Base-by-base conservation (phyloP, 495 filamentous ascomycete genomes). In the Xylaria palmicola region DNA sequence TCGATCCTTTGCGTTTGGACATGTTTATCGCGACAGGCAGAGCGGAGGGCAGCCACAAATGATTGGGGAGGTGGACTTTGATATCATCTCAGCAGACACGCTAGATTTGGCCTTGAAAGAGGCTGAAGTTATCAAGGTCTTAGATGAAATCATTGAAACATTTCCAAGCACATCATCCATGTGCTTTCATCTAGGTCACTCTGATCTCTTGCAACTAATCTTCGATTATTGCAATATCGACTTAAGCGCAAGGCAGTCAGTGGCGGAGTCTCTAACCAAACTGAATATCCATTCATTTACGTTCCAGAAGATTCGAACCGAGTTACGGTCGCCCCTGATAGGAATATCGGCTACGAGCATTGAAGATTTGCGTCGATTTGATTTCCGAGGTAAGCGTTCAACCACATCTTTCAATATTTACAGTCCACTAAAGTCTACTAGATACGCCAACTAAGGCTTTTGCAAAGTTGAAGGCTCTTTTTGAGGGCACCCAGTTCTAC, bases 161-260 rank as follows among this genome's bases (percentile, higher is more conserved):
- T 93, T 97, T 64, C 93, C 92, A 6, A 86, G 85, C 41, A 77
- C 92, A 30, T 78, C 83, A 4, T 81, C 85, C 9, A 92, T 97
- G 83, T 96, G 92, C 71, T 97, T 96, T 71, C 86, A 97, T 65
- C 75, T 98, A 47, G 95, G 96, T 54, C 94, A 98, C 71, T 90
- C 91, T 0, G 86, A 90, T 68, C 78, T 98, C 15, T 77, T 98
- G 20, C 84, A 91, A 44, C 73, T 90, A 20, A 88, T 98, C 48
- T 88, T 98, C 75, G 91, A 95, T 24, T 92, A 89, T 63, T 97
- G 92, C 63, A 82, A 89, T 45, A 89, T 98, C 22, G 86, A 86
- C 26, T 63, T 79, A 32, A 78, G 84, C 6, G 86, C 90, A 45
- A 83, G 90, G 29, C 81, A 87, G 13, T 75, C 81, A 10, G 88